Conservation (phyloP, 1,284 basidiomycete genomes). For the Ceratobasidium theobromae region DNA sequence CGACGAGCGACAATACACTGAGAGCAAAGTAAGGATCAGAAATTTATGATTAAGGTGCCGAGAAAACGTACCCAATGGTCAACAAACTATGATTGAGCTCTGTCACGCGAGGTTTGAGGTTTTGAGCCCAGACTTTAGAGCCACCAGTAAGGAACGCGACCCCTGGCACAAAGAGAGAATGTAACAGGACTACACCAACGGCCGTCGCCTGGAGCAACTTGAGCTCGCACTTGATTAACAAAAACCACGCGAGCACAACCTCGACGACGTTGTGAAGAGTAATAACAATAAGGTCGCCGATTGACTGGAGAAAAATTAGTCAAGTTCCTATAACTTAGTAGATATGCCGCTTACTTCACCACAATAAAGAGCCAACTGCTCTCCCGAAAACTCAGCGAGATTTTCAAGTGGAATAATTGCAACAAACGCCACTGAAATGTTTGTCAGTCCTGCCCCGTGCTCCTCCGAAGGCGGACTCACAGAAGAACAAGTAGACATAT, state of each 20-base stretch:
- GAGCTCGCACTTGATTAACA: slow-evolving; percentile 33
- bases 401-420: slow-evolving; percentile 32
- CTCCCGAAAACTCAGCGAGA: slow-evolving; percentile 26
- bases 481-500: slow-evolving; percentile 16
- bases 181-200: slow-evolving; percentile 33
- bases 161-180: slow-evolving; percentile 31
- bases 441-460: background rate
- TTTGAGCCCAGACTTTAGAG: slow-evolving; percentile 31
- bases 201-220: slow-evolving; percentile 30
- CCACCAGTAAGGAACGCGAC: slow-evolving; percentile 32
- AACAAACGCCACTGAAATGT: slow-evolving; percentile 17
- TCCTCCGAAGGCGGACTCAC: background rate
- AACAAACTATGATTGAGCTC: slow-evolving; percentile 27
- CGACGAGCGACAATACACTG: slow-evolving; percentile 26
- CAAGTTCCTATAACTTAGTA: background rate
- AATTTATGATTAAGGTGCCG: background rate
- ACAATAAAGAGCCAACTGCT: slow-evolving; percentile 32
- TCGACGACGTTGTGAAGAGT: slow-evolving; percentile 31
- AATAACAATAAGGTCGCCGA: slow-evolving; percentile 33
- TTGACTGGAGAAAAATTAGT: background rate
- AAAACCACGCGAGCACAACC: slow-evolving; percentile 6
- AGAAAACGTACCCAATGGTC: slow-evolving; percentile 16
- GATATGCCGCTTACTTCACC: slow-evolving; percentile 11
- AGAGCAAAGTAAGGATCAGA: background rate
- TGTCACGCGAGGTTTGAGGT: slow-evolving; percentile 12